These are phyloP conservation scores for Apiotrichum sp. DNA, from an alignment of 1,284 basidiomycete genomes.

Conservation along the genomic window DNA sequence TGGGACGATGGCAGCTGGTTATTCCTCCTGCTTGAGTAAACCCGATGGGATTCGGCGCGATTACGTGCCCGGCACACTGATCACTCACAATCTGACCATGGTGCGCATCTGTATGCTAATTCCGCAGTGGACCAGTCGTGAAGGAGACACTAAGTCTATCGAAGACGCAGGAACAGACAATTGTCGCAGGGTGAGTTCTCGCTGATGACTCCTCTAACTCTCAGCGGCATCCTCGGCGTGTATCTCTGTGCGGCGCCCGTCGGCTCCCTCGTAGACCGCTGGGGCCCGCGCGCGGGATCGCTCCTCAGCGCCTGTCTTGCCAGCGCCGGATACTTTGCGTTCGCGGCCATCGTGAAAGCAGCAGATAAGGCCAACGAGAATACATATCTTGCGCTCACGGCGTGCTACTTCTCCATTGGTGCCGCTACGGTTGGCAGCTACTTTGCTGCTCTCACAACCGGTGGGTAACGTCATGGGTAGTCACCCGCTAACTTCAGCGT, in stretches of 20 bases:
- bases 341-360: slow-evolving; percentile 30
- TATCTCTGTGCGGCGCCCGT: slow-evolving; percentile 46
- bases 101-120: slow-evolving; percentile 5
- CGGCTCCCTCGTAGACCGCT: slow-evolving; percentile 40
- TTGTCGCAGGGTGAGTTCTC: slow-evolving; percentile 41
- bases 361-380: background rate
- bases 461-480: slow-evolving; percentile 15
- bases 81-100: too few relatives aligned
- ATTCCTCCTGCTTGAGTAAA: too few relatives aligned
- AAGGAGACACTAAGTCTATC: slow-evolving; percentile 28
- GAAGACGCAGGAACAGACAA: slow-evolving; percentile 40
- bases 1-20: too few relatives aligned
- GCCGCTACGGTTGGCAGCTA: slow-evolving; percentile 45
- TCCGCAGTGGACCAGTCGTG: slow-evolving; percentile 39
- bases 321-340: slow-evolving; percentile 39
- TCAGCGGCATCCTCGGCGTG: slow-evolving; percentile 45
- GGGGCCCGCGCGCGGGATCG: slow-evolving; percentile 42
- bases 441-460: slow-evolving; percentile 44
- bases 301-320: slow-evolving; percentile 37
- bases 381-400: slow-evolving; percentile 31
- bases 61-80: too few relatives aligned
- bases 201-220: background rate
- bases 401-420: slow-evolving; percentile 42
- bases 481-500: slow-evolving; percentile 23
- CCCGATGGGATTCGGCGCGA: too few relatives aligned